A percentile compares a stretch with the other conserved stretches of the same genome.
Evolutionary conservation across 225 moss, liverwort and hornwort genomes (phyloP).

Genomic region (Pleurozium schreberi): DNA sequence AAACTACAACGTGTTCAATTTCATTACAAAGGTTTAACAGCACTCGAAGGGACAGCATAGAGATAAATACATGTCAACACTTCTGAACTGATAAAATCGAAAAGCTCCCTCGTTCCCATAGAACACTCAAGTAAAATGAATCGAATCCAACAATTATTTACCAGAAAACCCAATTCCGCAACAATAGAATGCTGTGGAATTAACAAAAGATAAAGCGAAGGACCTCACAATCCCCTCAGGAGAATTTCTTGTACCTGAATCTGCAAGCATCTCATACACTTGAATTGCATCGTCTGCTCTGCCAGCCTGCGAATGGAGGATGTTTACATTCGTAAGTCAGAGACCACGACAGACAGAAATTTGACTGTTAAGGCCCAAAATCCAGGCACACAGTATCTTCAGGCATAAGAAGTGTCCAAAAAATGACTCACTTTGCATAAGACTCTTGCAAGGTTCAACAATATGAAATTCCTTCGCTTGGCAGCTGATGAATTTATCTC

Average conservation of each 20-base stretch:
- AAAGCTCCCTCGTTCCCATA: background rate
- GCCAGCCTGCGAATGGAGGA: slow-evolving; percentile 40
- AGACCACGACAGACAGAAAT: background rate
- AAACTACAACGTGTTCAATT: background rate
- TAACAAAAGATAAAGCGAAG: background rate
- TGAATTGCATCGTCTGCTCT: slow-evolving; percentile 47
- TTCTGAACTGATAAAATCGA: background rate
- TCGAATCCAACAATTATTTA: background rate
- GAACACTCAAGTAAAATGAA: background rate
- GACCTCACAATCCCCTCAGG: background rate
- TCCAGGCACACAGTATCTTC: background rate
- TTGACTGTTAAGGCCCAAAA: background rate
- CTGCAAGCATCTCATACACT: slow-evolving; percentile 62
- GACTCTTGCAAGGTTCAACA: slow-evolving; percentile 73
- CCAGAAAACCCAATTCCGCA: background rate
- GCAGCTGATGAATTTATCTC: slow-evolving; percentile 6
- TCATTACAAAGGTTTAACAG: background rate
- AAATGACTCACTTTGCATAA: slow-evolving; percentile 57
- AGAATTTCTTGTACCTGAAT: slow-evolving; percentile 24
- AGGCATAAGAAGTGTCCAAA: background rate
- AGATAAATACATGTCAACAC: background rate
- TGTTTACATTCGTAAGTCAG: background rate
- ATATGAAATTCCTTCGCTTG: slow-evolving; percentile 29
- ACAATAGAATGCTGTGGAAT: background rate
- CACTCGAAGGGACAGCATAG: background rate